Percentiles rank a stretch among this genome's conserved stretches.
Evolutionary conservation across 345 rosid species (phyloP).

Genomic region (Eutrema yunnanense): DNA sequence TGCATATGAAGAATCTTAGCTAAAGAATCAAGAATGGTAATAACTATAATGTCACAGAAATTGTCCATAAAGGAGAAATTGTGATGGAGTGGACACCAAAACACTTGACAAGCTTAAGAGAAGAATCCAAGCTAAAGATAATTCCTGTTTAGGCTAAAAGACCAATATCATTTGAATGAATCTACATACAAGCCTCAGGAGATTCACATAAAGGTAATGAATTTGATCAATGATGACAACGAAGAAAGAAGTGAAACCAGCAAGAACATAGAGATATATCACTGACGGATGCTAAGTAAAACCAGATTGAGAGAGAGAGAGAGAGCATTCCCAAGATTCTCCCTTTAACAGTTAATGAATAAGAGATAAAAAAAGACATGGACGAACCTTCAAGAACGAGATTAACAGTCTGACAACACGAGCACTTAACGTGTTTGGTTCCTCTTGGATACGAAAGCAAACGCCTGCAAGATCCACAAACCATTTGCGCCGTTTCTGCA

Average conservation of each 20-base stretch:
- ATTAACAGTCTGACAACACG: slow-evolving; percentile 60
- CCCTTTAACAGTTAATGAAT: background rate
- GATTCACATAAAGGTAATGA: too few relatives aligned
- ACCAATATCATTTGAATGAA: too few relatives aligned
- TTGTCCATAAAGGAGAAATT: background rate
- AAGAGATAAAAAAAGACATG: slow-evolving; percentile 1
- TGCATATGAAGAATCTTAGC: background rate
- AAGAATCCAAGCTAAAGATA: too few relatives aligned
- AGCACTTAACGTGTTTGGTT: slow-evolving; percentile 55
- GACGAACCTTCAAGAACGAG: slow-evolving; percentile 76
- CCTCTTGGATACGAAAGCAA: slow-evolving; percentile 75
- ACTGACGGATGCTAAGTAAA: background rate
- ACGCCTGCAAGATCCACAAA: slow-evolving; percentile 85
- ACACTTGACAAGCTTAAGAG: too few relatives aligned
- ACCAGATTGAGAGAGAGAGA: background rate
- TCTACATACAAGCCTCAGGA: too few relatives aligned
- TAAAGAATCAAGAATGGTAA: too few relatives aligned
- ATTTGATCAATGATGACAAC: too few relatives aligned
- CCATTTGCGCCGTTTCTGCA: slow-evolving; percentile 78
- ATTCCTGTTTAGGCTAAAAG: too few relatives aligned
- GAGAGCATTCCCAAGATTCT: background rate
- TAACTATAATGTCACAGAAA: too few relatives aligned
- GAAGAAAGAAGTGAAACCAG: too few relatives aligned
- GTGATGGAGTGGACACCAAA: background rate
- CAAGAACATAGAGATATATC: too few relatives aligned